A percentile compares a stretch with the other conserved stretches of the same genome.
Evolutionary conservation across 257 asterid species (phyloP).

Genomic region (Rubia yunnanensis): DNA sequence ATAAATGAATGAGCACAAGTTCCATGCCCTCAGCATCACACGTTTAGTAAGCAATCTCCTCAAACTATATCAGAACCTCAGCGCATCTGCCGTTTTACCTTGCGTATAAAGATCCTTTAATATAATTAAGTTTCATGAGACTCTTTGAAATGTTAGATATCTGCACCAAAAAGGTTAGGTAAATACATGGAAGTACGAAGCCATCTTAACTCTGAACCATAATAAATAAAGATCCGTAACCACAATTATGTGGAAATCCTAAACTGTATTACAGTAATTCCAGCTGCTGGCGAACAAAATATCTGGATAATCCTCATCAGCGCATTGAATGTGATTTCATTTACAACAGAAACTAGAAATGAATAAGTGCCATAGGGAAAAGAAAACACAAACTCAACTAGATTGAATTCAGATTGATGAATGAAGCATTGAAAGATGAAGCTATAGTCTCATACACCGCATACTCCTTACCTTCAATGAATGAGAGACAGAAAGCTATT

Average conservation of each 20-base stretch:
- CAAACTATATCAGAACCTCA: slow-evolving; percentile 6
- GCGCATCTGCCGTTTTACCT: slow-evolving; percentile 30
- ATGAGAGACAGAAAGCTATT: slow-evolving; percentile 11
- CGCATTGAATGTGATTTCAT: not conserved
- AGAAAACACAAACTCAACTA: slow-evolving; percentile 11
- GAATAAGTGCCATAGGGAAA: not conserved
- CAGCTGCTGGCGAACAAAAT: not conserved
- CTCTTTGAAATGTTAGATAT: slow-evolving; percentile 39
- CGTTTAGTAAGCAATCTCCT: not conserved
- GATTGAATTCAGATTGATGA: slow-evolving; percentile 11
- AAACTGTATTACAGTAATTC: not conserved
- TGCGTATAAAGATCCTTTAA: slow-evolving; percentile 28
- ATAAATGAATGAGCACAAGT: not conserved
- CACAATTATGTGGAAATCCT: not conserved
- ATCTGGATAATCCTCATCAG: slow-evolving; percentile 12
- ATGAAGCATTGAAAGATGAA: slow-evolving; percentile 2
- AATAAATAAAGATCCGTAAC: slow-evolving; percentile 5
- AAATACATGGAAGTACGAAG: slow-evolving; percentile 34
- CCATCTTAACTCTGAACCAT: slow-evolving; percentile 29
- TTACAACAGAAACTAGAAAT: not conserved
- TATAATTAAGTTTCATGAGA: slow-evolving; percentile 30
- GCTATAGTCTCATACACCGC: not conserved
- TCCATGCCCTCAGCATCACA: not conserved
- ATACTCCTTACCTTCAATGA: slow-evolving; percentile 27
- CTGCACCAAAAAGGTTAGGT: slow-evolving; percentile 65